Evolutionary conservation across 441 rosid genomes (phyloP), one percentile per base, ranked within the genome.

Genomic region (Cnidoscolus chayamansa): DNA sequence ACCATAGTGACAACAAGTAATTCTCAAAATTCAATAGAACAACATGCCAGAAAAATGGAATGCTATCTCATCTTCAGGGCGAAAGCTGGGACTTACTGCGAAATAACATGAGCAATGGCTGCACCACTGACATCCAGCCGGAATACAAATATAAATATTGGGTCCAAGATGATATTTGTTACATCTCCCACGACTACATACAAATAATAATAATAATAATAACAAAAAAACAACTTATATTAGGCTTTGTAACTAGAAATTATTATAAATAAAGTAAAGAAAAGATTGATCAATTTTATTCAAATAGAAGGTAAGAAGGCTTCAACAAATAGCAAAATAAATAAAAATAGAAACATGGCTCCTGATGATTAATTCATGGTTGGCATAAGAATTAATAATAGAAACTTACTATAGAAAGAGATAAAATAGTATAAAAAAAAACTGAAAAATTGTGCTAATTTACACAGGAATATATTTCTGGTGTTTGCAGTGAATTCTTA

Each of bases 81-180:
- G 43, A 67, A 54, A 45, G 70, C n/a, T 20, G n/a, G 68, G 17
- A 77, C 93, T 83, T 83, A 84, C 91, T 85, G 86, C 63, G 88
- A 86, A 66, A 86, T 76, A 32, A 86, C 84, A 79, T 86, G 90
- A 17, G 91, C 90, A 47, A 87, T 79, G 74, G 89, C 91, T 25
- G 91, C 89, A 47, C 90, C 91, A 43, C 84, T 82, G 65, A 87
- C 78, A 47, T 78, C 79, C 58, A 87, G 58, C n/a, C 66, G 73
- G 68, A 86, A 77, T 6, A 77, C 54, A 50, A 89, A 89, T 11
- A 86, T 89, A 40, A 84, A 75, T 70, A 87, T 80, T 15, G 86
- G 89, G 68, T 86, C 94, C 53, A 89, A 72, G 58, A 83, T 37
- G 19, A 83, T 74, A 45, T 87, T 87, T 20, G 79, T 60, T 0